Evolutionary conservation across 2,329 filamentous ascomycete species (phyloP).

Genomic region (Paramyrothecium roridum): DNA sequence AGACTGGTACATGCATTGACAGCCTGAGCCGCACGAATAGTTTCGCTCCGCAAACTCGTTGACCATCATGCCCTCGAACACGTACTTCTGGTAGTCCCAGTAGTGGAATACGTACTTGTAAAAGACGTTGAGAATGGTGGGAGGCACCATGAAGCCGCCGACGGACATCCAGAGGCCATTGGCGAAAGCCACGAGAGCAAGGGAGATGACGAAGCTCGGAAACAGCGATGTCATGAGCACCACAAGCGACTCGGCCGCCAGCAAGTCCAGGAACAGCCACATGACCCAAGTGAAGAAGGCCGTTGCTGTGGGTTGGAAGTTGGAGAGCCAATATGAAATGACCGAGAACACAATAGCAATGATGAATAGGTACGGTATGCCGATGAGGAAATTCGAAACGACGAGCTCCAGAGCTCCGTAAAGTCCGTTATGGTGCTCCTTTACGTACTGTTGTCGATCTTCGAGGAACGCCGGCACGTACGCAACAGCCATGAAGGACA

Average conservation of each 20-base stretch:
- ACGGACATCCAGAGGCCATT: constrained; percentile 91
- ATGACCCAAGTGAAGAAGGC: constrained; percentile 77
- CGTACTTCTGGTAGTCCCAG: constrained; percentile 83
- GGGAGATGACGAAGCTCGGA: constrained; percentile 75
- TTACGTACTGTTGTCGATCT: constrained; percentile 20
- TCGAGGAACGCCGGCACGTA: constrained; percentile 84
- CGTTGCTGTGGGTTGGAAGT: constrained; percentile 62
- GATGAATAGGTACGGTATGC: constrained; percentile 75
- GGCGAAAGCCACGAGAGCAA: constrained; percentile 78
- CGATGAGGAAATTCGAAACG: constrained; percentile 77
- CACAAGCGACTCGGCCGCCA: constrained; percentile 79
- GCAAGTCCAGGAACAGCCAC: constrained; percentile 81
- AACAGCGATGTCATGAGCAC: constrained; percentile 71
- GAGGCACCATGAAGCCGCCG: constrained; percentile 75
- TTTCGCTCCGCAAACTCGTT: constrained; percentile 71
- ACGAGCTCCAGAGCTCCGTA: constrained; percentile 73
- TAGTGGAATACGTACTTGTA: constrained; percentile 88
- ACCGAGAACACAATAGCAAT: constrained; percentile 74
- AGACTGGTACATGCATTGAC: constrained; percentile 70
- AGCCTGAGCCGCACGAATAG: constrained; percentile 48
- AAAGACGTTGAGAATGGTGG: constrained; percentile 72
- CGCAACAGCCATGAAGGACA: constrained; percentile 80
- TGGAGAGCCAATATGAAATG: constrained; percentile 76
- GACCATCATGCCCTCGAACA: constrained; percentile 91
- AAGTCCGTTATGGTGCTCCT: constrained; percentile 78